Evolutionary conservation across 768 basidiomycete species (phyloP).

Genomic region (Fibroporia radiculosa): DNA sequence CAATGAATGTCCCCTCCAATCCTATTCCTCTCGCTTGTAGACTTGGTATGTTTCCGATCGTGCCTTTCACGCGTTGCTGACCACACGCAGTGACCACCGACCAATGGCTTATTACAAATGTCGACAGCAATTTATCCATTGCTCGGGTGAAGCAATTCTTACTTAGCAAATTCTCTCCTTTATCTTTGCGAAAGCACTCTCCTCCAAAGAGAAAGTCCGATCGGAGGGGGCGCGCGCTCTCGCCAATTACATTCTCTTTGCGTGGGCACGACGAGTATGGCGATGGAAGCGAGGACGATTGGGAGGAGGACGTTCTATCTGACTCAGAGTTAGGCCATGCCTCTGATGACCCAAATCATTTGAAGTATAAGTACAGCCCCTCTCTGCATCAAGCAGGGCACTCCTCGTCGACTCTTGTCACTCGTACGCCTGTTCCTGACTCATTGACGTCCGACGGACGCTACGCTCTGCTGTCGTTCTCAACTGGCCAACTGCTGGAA

Average conservation of each 20-base stretch:
- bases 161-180: slow-evolving; percentile 45
- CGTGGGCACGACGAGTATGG: background rate
- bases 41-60: slow-evolving; percentile 4
- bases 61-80: background rate
- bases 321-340: slow-evolving; percentile 27
- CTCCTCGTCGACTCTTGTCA: slow-evolving; percentile 6
- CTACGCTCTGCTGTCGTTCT: slow-evolving; percentile 54
- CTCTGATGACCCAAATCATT: slow-evolving; percentile 21
- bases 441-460: slow-evolving; percentile 10
- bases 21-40: slow-evolving; percentile 8
- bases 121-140: slow-evolving; percentile 54
- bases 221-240: slow-evolving; percentile 34
- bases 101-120: slow-evolving; percentile 71
- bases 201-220: slow-evolving; percentile 2
- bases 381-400: slow-evolving; percentile 8
- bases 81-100: slow-evolving; percentile 47
- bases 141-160: slow-evolving; percentile 57
- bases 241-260: slow-evolving; percentile 62
- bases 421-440: slow-evolving; percentile 5
- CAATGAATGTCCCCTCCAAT: too few relatives aligned
- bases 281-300: slow-evolving; percentile 2
- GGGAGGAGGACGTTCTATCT: slow-evolving; percentile 14
- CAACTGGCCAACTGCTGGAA: slow-evolving; percentile 64
- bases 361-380: slow-evolving; percentile 18
- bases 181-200: slow-evolving; percentile 19